Percentiles rank a stretch among this genome's conserved stretches.
Conservation (phyloP, 768 basidiomycete species). For the Leucocoprinus birnbaumii region DNA sequence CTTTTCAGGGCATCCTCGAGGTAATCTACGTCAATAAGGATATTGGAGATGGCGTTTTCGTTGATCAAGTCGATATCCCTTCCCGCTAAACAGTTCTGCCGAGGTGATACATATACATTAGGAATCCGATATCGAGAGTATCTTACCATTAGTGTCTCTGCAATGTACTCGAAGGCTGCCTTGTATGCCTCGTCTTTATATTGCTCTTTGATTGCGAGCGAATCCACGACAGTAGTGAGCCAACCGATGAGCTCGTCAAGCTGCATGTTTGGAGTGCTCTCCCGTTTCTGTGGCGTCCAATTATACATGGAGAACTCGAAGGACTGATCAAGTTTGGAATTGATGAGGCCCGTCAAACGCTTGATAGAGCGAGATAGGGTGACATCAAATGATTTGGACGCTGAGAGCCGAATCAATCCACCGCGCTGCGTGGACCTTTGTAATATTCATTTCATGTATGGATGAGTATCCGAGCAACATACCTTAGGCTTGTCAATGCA, state of each 20-base stretch:
- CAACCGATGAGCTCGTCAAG: slow-evolving; percentile 94
- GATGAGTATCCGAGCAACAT: slow-evolving; percentile 12
- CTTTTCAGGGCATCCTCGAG: slow-evolving; percentile 83
- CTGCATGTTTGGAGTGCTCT: slow-evolving; percentile 87
- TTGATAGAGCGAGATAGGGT: slow-evolving; percentile 67
- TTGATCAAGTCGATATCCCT: slow-evolving; percentile 77
- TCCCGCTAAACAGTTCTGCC: slow-evolving; percentile 75
- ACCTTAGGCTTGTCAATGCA: slow-evolving; percentile 82
- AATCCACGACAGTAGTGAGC: slow-evolving; percentile 95
- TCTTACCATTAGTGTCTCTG: slow-evolving; percentile 83
- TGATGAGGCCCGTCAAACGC: slow-evolving; percentile 80
- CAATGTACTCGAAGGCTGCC: slow-evolving; percentile 85
- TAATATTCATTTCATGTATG: neutral
- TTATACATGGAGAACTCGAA: slow-evolving; percentile 95
- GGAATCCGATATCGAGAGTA: neutral
- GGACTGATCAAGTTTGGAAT: slow-evolving; percentile 92
- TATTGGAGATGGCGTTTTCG: slow-evolving; percentile 84
- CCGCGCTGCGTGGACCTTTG: slow-evolving; percentile 79
- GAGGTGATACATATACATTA: neutral
- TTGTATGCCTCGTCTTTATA: slow-evolving; percentile 91
- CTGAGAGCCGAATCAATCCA: slow-evolving; percentile 71
- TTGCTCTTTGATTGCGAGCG: slow-evolving; percentile 73
- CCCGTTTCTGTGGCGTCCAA: slow-evolving; percentile 76
- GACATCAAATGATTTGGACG: slow-evolving; percentile 60
- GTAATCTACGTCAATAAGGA: slow-evolving; percentile 84